phyloP scores from a whole-genome alignment of 345 rosid genomes.

The Dimocarpus longan region DNA sequence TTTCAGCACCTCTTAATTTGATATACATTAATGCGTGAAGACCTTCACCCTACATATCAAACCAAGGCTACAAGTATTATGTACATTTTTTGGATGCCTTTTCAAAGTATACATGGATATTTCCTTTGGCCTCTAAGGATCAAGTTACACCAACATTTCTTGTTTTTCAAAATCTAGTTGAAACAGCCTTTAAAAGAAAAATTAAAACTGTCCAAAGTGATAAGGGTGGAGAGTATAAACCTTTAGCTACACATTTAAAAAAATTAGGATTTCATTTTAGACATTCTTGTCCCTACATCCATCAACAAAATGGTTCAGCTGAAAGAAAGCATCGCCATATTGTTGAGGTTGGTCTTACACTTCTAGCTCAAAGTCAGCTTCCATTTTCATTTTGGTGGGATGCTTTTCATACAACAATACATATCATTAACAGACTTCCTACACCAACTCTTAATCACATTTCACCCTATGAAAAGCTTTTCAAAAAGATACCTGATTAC shows the following conservation, averaged over 20 bases:
- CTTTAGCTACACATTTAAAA: too few relatives aligned
- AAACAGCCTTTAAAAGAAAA: background rate
- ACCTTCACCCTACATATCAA: accelerated
- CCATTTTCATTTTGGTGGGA: background rate
- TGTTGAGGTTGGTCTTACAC: background rate
- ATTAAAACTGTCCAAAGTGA: background rate
- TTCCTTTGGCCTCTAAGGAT: background rate
- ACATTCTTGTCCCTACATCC: background rate
- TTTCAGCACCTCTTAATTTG: background rate
- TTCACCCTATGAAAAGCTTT: background rate
- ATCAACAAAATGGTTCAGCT: background rate
- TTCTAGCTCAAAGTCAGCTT: background rate
- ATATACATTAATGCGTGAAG: too few relatives aligned
- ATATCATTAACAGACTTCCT: background rate
- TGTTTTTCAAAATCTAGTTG: background rate
- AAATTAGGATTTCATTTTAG: too few relatives aligned
- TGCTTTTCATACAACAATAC: background rate
- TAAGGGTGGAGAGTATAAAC: background rate
- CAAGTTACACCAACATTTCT: background rate
- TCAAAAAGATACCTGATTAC: background rate
- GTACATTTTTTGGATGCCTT: background rate
- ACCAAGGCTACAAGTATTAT: background rate
- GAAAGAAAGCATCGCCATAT: background rate
- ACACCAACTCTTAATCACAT: too few relatives aligned
- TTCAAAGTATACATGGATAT: background rate